Evolutionary conservation across 2,329 filamentous ascomycete genomes (phyloP), one percentile per base, ranked within the genome.

Genomic region (Pyricularia sp.): DNA sequence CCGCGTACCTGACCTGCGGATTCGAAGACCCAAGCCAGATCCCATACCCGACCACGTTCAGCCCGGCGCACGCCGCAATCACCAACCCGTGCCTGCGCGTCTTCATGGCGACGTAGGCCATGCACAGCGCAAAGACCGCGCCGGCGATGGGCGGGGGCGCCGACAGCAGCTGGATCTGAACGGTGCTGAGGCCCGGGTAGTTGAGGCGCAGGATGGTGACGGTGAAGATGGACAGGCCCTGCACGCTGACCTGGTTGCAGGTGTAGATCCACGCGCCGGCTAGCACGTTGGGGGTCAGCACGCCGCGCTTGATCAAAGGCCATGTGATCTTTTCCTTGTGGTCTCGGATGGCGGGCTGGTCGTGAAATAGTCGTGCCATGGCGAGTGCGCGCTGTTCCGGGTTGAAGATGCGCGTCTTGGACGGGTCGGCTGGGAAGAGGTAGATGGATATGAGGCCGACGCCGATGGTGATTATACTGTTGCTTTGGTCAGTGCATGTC

Each of bases 71-170:
- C 0, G 64, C 30, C 2, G 73, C 73, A 17, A 75, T 75, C 17
- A 73, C 73, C 23, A 74, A 61, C 2, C 73, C 74, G 36, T 75
- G 74, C 66, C 69, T 66, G 9, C 72, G 70, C 14, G 73, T 75
- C 70, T 74, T 74, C 72, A 76, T 76, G 4, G 72, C 75, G 20
- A 75, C 26, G 50, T 74, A 76, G 7, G 75, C 71, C 11, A 76
- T 72, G 12, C 50, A 58, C 1, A 77, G 70, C 3, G 71, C 74
- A 55, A 75, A 73, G 0, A 71, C 68, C 71, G 73, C 72, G 23
- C 73, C 74, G 0, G 74, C 71, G 23, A 75, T 30, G 0, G 74
- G 73, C 9, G 74, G 74, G 2, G 74, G 71, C 20, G 71, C 73
- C 3, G 73, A 74, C 4, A 75, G 68, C 11, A 75, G 71, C 69